phyloP scores from a whole-genome alignment of 352 stramenopile genomes.

The Globisporangium mamillatum region DNA sequence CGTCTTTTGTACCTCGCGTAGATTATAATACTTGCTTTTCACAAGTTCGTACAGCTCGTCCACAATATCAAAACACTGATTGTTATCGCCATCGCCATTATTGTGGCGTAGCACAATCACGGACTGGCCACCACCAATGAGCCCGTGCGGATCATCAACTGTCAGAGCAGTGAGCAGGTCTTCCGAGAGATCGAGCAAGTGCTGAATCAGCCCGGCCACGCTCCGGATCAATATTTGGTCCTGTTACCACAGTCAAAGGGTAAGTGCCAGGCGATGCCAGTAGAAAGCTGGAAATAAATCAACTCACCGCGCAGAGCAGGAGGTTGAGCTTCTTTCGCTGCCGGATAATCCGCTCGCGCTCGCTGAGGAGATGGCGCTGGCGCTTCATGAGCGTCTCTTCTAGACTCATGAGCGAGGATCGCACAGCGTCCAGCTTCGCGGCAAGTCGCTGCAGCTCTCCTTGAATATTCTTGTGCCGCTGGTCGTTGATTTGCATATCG shows the following conservation, averaged over 20 bases:
- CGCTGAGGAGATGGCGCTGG: slow-evolving; percentile 34
- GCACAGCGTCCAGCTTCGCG: slow-evolving; percentile 19
- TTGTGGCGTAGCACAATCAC: neutral
- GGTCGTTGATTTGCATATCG: slow-evolving; percentile 32
- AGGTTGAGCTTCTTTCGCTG: slow-evolving; percentile 51
- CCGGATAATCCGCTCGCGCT: slow-evolving; percentile 45
- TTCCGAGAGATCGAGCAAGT: slow-evolving; percentile 31
- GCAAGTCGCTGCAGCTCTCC: slow-evolving; percentile 32
- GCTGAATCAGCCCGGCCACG: slow-evolving; percentile 29
- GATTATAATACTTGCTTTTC: slow-evolving; percentile 22
- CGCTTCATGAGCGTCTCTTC: slow-evolving; percentile 34
- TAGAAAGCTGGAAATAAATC: no score
- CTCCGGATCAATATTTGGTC: slow-evolving; percentile 42
- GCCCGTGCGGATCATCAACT: slow-evolving; percentile 16
- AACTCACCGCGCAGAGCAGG: slow-evolving; percentile 34
- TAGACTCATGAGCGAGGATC: slow-evolving; percentile 25
- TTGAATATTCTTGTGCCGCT: slow-evolving; percentile 43
- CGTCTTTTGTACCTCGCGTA: slow-evolving; percentile 18
- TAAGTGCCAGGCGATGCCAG: neutral
- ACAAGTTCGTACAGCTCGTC: slow-evolving; percentile 29
- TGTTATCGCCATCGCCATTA: neutral
- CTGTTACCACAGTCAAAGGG: slow-evolving; percentile 3
- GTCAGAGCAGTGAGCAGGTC: slow-evolving; percentile 18
- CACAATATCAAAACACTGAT: slow-evolving; percentile 14
- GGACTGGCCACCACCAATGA: slow-evolving; percentile 4